phyloP scores from a whole-genome alignment of 176 grass and related monocot genomes.

The Phoenix dactylifera region DNA sequence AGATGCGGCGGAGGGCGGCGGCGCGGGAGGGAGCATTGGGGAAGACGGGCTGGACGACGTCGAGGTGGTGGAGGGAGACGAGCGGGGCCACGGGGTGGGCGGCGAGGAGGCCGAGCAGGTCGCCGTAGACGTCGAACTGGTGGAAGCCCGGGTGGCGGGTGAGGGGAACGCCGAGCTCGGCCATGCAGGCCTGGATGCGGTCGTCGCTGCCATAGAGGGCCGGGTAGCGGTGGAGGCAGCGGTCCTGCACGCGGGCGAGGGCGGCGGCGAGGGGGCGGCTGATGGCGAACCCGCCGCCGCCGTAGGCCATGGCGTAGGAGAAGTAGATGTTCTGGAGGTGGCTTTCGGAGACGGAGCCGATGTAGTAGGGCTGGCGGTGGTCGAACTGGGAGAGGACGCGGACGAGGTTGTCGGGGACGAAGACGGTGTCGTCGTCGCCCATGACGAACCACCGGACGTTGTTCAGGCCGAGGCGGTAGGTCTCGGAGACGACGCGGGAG shows the following conservation, averaged over 20 bases:
- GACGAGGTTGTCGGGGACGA: slow-evolving; percentile 84
- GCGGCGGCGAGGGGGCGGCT: slow-evolving; percentile 71
- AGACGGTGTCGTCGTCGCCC: slow-evolving; percentile 97
- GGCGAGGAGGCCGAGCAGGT: slow-evolving; percentile 26
- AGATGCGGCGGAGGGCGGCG: slow-evolving; percentile 15
- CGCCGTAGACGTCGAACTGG: slow-evolving; percentile 32
- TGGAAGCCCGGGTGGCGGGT: slow-evolving; percentile 50
- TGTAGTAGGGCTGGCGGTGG: slow-evolving; percentile 85
- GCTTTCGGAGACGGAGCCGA: slow-evolving; percentile 83
- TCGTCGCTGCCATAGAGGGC: slow-evolving; percentile 92
- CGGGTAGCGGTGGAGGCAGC: slow-evolving; percentile 70
- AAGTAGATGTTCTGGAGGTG: slow-evolving; percentile 93
- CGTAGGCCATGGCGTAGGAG: slow-evolving; percentile 95
- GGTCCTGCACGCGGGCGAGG: slow-evolving; percentile 73
- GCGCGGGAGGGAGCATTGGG: slow-evolving; percentile 11
- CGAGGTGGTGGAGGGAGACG: slow-evolving; percentile 35
- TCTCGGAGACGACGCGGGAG: slow-evolving; percentile 95
- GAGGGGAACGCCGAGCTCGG: slow-evolving; percentile 80
- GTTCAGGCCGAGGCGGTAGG: slow-evolving; percentile 61
- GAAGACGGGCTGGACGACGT: slow-evolving; percentile 28
- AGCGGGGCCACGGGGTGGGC: slow-evolving; percentile 34
- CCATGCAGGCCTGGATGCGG: slow-evolving; percentile 96
- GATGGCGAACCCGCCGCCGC: slow-evolving; percentile 94
- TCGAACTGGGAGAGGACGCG: slow-evolving; percentile 63
- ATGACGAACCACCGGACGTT: slow-evolving; percentile 87